Conservation (phyloP, 257 asterid species). For the Nicotiana paniculata region DNA sequence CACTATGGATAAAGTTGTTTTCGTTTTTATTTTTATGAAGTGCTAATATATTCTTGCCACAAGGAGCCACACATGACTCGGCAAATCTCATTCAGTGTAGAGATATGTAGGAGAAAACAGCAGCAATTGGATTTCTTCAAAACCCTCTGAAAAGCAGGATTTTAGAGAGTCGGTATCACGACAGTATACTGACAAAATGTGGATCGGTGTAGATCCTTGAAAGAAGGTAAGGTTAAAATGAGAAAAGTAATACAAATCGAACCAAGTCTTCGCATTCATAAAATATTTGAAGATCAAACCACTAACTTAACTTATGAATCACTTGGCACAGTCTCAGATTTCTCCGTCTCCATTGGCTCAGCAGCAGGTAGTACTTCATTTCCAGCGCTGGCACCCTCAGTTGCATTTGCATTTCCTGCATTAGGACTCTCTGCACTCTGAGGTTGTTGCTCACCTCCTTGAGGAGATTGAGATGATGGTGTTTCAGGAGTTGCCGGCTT, state of each 20-base stretch:
- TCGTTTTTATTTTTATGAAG: background rate
- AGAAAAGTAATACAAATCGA: background rate
- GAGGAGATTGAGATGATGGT: conserved; percentile 38
- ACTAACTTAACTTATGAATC: conserved; percentile 10
- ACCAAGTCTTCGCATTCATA: background rate
- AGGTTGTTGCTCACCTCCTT: conserved; percentile 51
- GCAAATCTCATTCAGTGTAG: background rate
- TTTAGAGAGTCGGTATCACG: background rate
- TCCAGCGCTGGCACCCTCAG: conserved; percentile 15
- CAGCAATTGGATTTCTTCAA: background rate
- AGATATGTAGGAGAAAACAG: background rate
- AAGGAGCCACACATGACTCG: background rate
- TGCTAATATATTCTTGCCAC: background rate
- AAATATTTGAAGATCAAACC: background rate
- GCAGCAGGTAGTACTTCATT: conserved; percentile 30
- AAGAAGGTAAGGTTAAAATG: background rate
- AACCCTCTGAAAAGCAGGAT: conserved; percentile 27
- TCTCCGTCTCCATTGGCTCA: conserved; percentile 76
- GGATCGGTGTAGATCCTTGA: background rate
- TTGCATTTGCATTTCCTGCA: conserved; percentile 17
- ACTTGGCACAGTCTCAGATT: conserved; percentile 31
- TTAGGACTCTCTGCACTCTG: conserved; percentile 28
- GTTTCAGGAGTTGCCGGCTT: conserved; percentile 69
- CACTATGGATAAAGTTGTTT: too few species aligned
- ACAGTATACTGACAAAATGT: background rate